phyloP scores from a whole-genome alignment of 2,329 filamentous ascomycete genomes.

The Ophiocordyceps camponoti-rufipedis region DNA sequence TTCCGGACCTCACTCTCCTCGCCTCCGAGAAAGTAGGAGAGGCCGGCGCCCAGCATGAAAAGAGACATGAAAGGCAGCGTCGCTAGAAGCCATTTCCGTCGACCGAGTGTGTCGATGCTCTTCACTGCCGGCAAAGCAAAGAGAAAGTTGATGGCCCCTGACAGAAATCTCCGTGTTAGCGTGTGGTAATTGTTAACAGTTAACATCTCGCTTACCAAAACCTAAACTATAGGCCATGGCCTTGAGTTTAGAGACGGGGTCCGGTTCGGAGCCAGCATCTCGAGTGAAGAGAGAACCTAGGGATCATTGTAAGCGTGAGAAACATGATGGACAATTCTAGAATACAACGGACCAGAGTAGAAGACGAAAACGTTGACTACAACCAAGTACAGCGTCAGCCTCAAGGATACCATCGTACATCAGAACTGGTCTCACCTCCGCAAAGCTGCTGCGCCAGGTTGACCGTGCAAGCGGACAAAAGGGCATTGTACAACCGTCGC shows the following conservation, averaged over 20 bases:
- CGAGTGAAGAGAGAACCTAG: background rate
- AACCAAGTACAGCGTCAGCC: background rate
- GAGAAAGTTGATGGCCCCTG: constrained; percentile 21
- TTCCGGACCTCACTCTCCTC: constrained; percentile 4
- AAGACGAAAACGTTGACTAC: constrained; percentile 23
- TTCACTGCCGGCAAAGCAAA: constrained; percentile 20
- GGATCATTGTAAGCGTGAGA: background rate
- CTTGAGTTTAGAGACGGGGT: constrained; percentile 4
- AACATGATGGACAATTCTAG: background rate
- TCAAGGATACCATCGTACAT: background rate
- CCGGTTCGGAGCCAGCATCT: constrained; percentile 2
- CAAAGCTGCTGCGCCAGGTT: constrained; percentile 15
- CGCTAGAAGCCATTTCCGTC: constrained; percentile 22
- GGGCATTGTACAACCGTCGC: constrained; percentile 12
- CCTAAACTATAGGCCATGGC: constrained; percentile 13
- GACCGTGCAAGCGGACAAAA: constrained; percentile 13
- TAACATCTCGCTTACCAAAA: constrained; percentile 9
- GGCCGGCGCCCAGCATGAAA: constrained; percentile 19
- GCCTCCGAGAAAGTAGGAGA: constrained; percentile 11
- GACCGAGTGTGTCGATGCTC: constrained; percentile 17
- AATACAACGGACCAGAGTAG: constrained; percentile 17
- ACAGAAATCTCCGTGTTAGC: background rate
- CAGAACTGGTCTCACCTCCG: constrained; percentile 6
- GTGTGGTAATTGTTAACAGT: background rate
- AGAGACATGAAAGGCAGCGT: constrained; percentile 25